A percentile compares a stretch with the other conserved stretches of the same genome.
Conservation (phyloP, 106 monocot species). For the Phalaenopsis aphrodite region DNA sequence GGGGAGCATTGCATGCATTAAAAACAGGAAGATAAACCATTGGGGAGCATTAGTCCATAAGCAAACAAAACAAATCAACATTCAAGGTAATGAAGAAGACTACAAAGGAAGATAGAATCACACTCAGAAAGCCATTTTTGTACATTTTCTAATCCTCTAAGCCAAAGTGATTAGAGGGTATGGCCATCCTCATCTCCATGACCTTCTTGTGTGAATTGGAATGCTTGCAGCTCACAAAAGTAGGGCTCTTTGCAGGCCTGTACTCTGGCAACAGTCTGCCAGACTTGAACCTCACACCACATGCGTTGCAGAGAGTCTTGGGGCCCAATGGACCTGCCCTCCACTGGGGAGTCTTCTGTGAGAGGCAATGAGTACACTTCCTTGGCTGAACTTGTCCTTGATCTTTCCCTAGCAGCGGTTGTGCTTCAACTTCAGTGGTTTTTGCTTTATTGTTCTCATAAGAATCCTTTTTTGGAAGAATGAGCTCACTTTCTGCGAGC, state of each 20-base stretch:
- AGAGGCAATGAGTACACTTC: slow-evolving; percentile 72
- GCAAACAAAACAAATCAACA: not conserved
- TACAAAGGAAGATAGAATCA: not conserved
- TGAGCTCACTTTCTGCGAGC: slow-evolving; percentile 82
- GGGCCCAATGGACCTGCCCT: slow-evolving; percentile 78
- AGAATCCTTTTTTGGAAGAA: slow-evolving; percentile 33
- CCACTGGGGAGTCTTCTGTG: slow-evolving; percentile 86
- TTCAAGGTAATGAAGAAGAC: not conserved
- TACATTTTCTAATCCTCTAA: not conserved
- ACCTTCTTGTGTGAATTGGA: slow-evolving; percentile 95
- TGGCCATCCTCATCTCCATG: slow-evolving; percentile 65
- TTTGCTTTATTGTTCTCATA: slow-evolving; percentile 10
- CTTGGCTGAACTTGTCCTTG: slow-evolving; percentile 9
- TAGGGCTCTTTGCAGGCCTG: slow-evolving; percentile 82
- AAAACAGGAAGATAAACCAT: not conserved
- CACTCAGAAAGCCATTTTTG: not conserved
- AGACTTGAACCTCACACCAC: slow-evolving; percentile 72
- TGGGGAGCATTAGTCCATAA: not conserved
- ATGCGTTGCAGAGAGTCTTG: slow-evolving; percentile 70
- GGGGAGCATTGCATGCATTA: not conserved
- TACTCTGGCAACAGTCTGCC: slow-evolving; percentile 83
- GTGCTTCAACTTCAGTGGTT: slow-evolving; percentile 5
- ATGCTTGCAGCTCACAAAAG: slow-evolving; percentile 80
- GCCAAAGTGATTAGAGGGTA: slow-evolving; percentile 1
- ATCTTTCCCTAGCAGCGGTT: slow-evolving; percentile 2